phyloP scores from a whole-genome alignment of 805 yeast genomes.

The Tetrapisispora pingtungensis region DNA sequence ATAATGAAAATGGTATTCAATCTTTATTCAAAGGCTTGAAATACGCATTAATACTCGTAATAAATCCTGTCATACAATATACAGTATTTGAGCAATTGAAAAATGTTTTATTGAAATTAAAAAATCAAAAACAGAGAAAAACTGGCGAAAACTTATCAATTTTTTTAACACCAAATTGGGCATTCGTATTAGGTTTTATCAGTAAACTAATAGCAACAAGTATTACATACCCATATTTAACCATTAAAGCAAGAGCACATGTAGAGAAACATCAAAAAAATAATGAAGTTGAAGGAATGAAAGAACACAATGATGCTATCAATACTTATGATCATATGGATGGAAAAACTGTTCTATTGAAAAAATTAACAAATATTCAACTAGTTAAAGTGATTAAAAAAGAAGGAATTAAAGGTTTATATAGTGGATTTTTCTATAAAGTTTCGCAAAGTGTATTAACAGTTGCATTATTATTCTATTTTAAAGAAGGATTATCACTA shows the following conservation, averaged over 20 bases:
- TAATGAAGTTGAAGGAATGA: neutral
- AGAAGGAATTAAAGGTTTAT: constrained; percentile 71
- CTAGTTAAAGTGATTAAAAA: constrained; percentile 44
- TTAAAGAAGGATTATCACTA: constrained; percentile 73
- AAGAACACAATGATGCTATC: constrained; percentile 6
- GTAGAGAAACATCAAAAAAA: constrained; percentile 28
- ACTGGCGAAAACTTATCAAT: constrained; percentile 11
- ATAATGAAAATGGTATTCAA: constrained; percentile 57
- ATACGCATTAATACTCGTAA: constrained; percentile 78
- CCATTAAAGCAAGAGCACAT: constrained; percentile 84
- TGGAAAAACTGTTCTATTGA: neutral
- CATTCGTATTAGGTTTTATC: constrained; percentile 78
- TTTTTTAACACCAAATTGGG: constrained; percentile 57
- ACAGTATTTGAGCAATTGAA: constrained; percentile 83
- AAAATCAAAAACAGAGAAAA: constrained; percentile 28
- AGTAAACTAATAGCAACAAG: constrained; percentile 87
- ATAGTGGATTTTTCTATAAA: constrained; percentile 73
- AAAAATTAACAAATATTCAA: constrained; percentile 27
- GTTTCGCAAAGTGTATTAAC: constrained; percentile 75
- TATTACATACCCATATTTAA: constrained; percentile 83
- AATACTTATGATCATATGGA: too few species aligned
- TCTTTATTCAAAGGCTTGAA: constrained; percentile 76
- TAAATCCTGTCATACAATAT: constrained; percentile 87
- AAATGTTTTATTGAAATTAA: constrained; percentile 45
- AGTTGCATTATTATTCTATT: constrained; percentile 82